Base-by-base conservation (phyloP, 345 rosid species). In the Hypericum androsaemum region DNA sequence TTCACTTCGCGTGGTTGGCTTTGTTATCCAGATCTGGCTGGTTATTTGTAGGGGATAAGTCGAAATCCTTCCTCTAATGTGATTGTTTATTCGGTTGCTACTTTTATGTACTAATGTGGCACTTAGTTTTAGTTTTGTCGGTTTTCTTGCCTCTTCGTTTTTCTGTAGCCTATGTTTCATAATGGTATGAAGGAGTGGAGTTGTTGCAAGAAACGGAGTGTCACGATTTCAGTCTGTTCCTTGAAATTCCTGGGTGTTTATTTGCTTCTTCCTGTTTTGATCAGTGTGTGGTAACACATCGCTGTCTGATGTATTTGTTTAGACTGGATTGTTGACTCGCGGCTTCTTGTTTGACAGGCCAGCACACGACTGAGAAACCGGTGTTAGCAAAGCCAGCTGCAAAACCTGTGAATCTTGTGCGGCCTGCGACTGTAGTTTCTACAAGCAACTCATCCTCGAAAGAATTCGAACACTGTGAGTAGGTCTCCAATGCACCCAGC, bases 181-280 rank as follows among this genome's bases (percentile, higher is more conserved):
- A 95, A 92, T 53, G 98, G 97, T 62, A 88, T 74, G 82, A 92
- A 83, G 76, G 96, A 88, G 61, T 88, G 98, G 98, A 85, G 98
- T 58, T 92, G 98, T 74, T 92, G 95, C 82, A 92, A 88, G 74
- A 83, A 83, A 67, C 74, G 80, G 74, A 92, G n/a, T n/a, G 97
- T 59, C 94, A 92, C 64, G 95, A 92, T 76, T 92, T 92, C 59
- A 77, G 69, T 52, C 70, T 84, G 54, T 88, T 88, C 65, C 57
- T 88, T 56, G 94, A 74, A 71, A 85, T 92, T 58, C 97, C 94
- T 2, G 97, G 99, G 99, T 88, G 73, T 52, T 68, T 22, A 14
- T 13, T 46, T 13, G 22, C 5, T 46, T 10, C 50, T 14, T 5
- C 5, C 15, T 46, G 9, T n/a, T n/a, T 13, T 46, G 28, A 46